Percentiles rank a stretch among this genome's conserved stretches.
Evolutionary conservation across 768 basidiomycete species (phyloP).

Genomic region (Calocybe gangraenosa): DNA sequence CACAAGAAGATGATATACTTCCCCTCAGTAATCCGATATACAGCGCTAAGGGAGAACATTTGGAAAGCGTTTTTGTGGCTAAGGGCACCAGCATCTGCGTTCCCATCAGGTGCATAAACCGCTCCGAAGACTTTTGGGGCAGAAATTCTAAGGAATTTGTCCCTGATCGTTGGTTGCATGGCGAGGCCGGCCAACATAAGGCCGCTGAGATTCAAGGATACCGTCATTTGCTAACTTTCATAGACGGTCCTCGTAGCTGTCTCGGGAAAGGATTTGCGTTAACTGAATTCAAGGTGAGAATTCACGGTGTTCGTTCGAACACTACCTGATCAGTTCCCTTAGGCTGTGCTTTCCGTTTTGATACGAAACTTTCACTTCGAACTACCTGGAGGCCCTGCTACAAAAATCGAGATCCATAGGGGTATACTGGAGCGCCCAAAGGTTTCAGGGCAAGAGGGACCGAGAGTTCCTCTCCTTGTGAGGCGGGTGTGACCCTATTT

Average conservation of each 20-base stretch:
- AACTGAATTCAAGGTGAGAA: conserved; percentile 35
- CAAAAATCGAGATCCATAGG: conserved; percentile 25
- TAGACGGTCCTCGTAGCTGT: conserved; percentile 42
- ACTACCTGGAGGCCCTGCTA: conserved; percentile 30
- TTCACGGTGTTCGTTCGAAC: neutral
- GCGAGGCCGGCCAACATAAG: conserved; percentile 19
- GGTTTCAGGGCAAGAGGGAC: conserved; percentile 25
- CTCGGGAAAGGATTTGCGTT: conserved; percentile 40
- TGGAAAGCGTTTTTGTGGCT: conserved; percentile 29
- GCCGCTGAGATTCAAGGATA: no score
- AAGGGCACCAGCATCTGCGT: conserved; percentile 34
- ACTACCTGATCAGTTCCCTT: neutral
- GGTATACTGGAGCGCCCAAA: conserved; percentile 33
- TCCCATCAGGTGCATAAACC: conserved; percentile 37
- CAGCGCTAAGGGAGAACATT: conserved; percentile 21
- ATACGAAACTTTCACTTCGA: conserved; percentile 38
- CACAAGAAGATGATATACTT: conserved; percentile 32
- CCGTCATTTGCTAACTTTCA: conserved; percentile 38
- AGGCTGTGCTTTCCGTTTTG: conserved; percentile 39
- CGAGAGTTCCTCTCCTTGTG: conserved; percentile 26
- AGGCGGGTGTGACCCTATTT: no score
- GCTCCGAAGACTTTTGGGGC: conserved; percentile 39
- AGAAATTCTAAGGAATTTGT: conserved; percentile 37
- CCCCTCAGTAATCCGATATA: conserved; percentile 29
- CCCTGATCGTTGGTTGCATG: conserved; percentile 38